These are phyloP conservation scores for Peniophora sp. DNA, from an alignment of 1,284 basidiomycete species.

Conservation along the genomic window DNA sequence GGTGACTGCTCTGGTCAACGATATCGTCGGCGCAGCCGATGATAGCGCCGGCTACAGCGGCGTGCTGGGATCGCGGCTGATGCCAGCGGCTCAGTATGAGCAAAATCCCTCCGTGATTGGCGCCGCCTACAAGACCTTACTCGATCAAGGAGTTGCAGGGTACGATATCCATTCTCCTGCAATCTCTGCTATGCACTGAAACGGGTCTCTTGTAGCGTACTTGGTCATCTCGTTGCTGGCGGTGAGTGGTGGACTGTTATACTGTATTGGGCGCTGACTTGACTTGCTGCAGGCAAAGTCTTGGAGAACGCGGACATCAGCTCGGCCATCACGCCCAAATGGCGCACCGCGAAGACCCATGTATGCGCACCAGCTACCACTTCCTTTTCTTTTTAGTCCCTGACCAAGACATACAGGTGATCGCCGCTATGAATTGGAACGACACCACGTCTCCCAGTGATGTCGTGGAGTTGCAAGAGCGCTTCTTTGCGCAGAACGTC, in stretches of 20 bases:
- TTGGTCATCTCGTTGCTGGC: slow-evolving; percentile 9
- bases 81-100: slow-evolving; percentile 12
- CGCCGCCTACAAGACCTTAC: background rate
- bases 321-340: slow-evolving; percentile 21
- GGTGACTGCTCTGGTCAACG: slow-evolving; percentile 9
- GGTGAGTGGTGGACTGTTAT: slow-evolving; percentile 9
- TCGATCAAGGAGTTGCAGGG: background rate
- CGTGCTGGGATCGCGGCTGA: slow-evolving; percentile 16
- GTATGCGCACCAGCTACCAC: slow-evolving; percentile 6
- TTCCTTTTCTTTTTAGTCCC: background rate
- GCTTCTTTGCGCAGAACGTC: background rate
- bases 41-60: slow-evolving; percentile 1
- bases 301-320: slow-evolving; percentile 20
- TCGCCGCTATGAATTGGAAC: background rate
- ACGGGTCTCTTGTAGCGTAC: background rate
- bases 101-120: slow-evolving; percentile 1
- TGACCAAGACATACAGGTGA: too few relatives aligned
- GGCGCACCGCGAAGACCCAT: slow-evolving; percentile 25
- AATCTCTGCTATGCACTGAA: background rate
- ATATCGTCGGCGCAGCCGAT: slow-evolving; percentile 3
- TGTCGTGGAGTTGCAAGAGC: background rate
- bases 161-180: background rate
- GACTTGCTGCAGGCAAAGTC: slow-evolving; percentile 15
- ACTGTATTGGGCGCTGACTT: background rate
- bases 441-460: background rate